Conservation (phyloP, 192 early-diverging fungal species). For the Backusella psychrophila region DNA sequence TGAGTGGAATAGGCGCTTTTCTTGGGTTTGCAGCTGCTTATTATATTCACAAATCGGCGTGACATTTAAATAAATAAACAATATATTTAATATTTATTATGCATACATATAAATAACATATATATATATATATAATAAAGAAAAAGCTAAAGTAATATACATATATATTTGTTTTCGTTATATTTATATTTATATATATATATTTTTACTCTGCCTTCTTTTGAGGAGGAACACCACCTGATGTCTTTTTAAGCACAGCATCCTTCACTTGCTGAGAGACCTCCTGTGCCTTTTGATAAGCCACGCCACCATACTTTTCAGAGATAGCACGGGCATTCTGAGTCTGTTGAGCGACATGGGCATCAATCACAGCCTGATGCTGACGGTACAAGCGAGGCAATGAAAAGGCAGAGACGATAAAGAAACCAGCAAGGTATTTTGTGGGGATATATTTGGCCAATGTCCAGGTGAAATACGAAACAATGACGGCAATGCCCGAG, state of each 20-base stretch:
- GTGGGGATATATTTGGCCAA: slow-evolving; percentile 28
- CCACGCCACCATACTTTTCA: slow-evolving; percentile 25
- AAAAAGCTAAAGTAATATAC: not conserved
- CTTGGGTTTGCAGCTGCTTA: not conserved
- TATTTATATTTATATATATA: not conserved
- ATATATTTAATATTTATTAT: not conserved
- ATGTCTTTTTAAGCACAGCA: not conserved
- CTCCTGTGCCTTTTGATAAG: slow-evolving; percentile 13
- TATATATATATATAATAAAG: not conserved
- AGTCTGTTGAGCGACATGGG: slow-evolving; percentile 20
- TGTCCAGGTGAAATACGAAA: slow-evolving; percentile 26
- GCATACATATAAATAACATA: not conserved
- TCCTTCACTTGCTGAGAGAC: not conserved
- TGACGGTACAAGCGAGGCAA: slow-evolving; percentile 29
- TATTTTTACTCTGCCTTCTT: not conserved
- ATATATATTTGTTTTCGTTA: not conserved
- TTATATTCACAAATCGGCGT: not conserved
- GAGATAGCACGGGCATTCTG: slow-evolving; percentile 14
- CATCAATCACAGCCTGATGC: slow-evolving; percentile 27
- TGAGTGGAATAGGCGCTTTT: not conserved
- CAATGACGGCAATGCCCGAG: not conserved
- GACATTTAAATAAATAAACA: not conserved
- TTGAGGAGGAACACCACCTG: not conserved
- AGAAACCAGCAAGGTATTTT: slow-evolving; percentile 25
- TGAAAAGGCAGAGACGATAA: slow-evolving; percentile 16